A percentile compares a stretch with the other conserved stretches of the same genome.
These are phyloP conservation scores for Chiua virens DNA, from an alignment of 768 basidiomycete genomes.

Conservation along the genomic window DNA sequence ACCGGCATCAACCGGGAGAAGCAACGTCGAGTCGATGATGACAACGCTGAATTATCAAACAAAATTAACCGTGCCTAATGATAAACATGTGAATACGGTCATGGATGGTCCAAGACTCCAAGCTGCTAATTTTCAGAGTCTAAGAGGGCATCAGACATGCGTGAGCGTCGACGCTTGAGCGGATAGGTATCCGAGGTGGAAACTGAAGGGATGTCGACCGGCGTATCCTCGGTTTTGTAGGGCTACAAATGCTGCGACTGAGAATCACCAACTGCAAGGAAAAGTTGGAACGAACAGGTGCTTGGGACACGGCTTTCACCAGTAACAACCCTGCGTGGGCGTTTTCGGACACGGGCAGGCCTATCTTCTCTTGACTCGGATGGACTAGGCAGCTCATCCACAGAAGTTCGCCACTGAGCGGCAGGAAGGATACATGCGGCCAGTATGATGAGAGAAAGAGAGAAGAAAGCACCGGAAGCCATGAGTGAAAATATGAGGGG, in stretches of 20 bases:
- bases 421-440: constrained; percentile 53
- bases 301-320: constrained; percentile 21
- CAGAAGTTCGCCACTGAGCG: constrained; percentile 28
- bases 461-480: constrained; percentile 46
- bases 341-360: constrained; percentile 26
- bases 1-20: constrained; percentile 5
- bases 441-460: constrained; percentile 46
- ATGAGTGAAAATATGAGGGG: constrained; percentile 56
- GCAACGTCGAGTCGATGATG: neutral
- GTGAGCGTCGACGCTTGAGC: constrained; percentile 49
- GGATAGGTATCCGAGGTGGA: constrained; percentile 29
- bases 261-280: neutral
- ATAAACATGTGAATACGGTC: constrained; percentile 22
- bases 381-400: constrained; percentile 10
- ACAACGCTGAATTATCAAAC: constrained; percentile 11
- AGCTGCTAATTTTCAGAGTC: constrained; percentile 29
- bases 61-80: constrained; percentile 26
- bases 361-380: constrained; percentile 21
- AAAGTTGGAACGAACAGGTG: constrained; percentile 20
- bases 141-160: constrained; percentile 31
- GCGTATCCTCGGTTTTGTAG: constrained; percentile 26
- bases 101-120: neutral
- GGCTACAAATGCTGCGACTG: constrained; percentile 20
- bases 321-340: constrained; percentile 22
- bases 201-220: constrained; percentile 33